Evolutionary conservation across 306 rosid species (phyloP).

Genomic region (Fagus crenata): DNA sequence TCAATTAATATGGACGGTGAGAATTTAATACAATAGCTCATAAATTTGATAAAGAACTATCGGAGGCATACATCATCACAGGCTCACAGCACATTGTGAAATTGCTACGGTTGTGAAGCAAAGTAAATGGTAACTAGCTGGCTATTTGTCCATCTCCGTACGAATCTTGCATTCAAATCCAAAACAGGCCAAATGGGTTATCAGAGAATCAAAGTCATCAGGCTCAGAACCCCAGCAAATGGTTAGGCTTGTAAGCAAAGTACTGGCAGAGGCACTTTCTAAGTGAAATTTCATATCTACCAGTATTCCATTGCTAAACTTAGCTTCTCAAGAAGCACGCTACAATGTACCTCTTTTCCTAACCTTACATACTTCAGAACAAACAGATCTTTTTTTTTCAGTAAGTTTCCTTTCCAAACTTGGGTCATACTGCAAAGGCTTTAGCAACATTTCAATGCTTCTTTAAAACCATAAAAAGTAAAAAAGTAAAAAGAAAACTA

Average conservation of each 20-base stretch:
- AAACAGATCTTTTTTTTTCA: background rate
- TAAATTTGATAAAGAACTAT: background rate
- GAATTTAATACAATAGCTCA: background rate
- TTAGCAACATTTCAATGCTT: too few species aligned
- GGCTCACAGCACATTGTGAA: background rate
- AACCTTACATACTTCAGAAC: background rate
- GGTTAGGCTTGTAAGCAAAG: background rate
- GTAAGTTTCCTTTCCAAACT: background rate
- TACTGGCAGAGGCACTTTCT: background rate
- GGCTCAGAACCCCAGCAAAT: constrained; percentile 20
- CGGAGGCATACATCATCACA: background rate
- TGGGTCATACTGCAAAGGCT: background rate
- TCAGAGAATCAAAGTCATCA: constrained; percentile 42
- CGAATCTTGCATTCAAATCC: constrained; percentile 38
- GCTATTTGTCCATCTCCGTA: constrained; percentile 37
- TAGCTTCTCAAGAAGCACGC: background rate
- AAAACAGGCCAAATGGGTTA: constrained; percentile 28
- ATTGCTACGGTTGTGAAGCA: constrained; percentile 10
- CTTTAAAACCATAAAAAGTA: too few species aligned
- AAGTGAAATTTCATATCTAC: background rate
- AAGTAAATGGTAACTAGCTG: constrained; percentile 35
- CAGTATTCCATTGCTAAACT: background rate
- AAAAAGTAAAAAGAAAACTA: too few species aligned
- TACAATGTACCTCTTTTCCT: background rate
- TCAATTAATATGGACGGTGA: constrained; percentile 1